A percentile compares a stretch with the other conserved stretches of the same genome.
phyloP scores from a whole-genome alignment of 1,284 basidiomycete species.

The Melampsora larici-populina region DNA sequence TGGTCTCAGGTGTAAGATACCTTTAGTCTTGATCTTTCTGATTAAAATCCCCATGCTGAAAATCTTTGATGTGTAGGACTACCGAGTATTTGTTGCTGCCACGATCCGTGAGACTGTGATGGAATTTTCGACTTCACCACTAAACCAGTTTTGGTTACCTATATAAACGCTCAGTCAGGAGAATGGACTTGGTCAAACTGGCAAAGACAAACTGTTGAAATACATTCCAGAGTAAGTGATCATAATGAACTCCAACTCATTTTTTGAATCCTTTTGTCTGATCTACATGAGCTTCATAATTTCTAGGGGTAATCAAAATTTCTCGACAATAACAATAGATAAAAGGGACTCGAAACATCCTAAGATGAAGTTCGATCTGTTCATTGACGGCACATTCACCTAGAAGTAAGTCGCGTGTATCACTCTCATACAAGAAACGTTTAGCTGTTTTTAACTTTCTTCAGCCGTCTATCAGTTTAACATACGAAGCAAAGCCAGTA shows the following conservation, averaged over 20 bases:
- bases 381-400: conserved; percentile 64
- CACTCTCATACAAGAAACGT: conserved; percentile 45
- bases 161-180: conserved; percentile 48
- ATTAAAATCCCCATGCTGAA: background rate
- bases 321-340: conserved; percentile 69
- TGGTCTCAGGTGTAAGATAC: conserved; percentile 51
- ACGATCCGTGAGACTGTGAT: conserved; percentile 59
- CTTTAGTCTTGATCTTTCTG: background rate
- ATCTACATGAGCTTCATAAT: background rate
- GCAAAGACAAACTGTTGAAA: conserved; percentile 65
- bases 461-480: background rate
- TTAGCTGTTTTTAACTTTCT: background rate
- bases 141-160: conserved; percentile 67
- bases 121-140: conserved; percentile 65
- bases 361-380: conserved; percentile 56
- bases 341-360: conserved; percentile 63
- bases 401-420: conserved; percentile 59
- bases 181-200: conserved; percentile 56
- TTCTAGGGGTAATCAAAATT: conserved; percentile 54
- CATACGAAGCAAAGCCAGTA: conserved; percentile 31
- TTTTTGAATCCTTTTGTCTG: background rate
- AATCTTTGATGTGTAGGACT: conserved; percentile 55
- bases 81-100: conserved; percentile 72
- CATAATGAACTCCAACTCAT: background rate
- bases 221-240: conserved; percentile 53